These are phyloP conservation scores for Aphanoascus verrucosus DNA, from an alignment of 2,329 filamentous ascomycete species.

Conservation along the genomic window DNA sequence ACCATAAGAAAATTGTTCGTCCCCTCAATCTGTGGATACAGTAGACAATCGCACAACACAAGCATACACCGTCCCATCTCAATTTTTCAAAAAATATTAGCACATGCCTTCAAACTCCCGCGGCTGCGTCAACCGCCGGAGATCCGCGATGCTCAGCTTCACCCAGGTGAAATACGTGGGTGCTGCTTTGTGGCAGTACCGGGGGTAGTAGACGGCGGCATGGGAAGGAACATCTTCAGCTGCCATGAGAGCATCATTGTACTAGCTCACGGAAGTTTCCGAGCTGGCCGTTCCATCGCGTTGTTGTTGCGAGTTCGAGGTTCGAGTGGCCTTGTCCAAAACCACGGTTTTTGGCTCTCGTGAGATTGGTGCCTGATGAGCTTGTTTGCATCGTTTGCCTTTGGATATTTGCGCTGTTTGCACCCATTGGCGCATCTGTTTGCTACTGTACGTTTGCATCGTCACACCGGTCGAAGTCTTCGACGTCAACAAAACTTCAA, in stretches of 20 bases:
- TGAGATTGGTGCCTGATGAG: no score
- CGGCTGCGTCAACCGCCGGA: constrained; percentile 42
- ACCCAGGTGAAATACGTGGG: constrained; percentile 55
- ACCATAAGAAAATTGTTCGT: no score
- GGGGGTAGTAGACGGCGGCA: constrained; percentile 41
- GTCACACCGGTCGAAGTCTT: no score
- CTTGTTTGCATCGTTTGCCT: no score
- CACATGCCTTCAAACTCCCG: constrained; percentile 41
- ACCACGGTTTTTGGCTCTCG: no score
- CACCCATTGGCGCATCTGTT: no score
- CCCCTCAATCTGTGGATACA: no score
- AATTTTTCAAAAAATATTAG: not conserved
- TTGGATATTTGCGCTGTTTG: no score
- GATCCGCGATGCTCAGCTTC: constrained; percentile 47
- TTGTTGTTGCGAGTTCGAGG: not conserved
- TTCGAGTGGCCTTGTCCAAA: no score
- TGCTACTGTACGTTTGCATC: no score
- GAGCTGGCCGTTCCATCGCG: not conserved
- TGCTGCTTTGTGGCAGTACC: constrained; percentile 49
- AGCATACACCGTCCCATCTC: not conserved
- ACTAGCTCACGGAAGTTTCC: not conserved
- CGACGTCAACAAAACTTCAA: no score
- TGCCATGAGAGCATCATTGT: constrained; percentile 4
- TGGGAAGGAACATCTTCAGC: not conserved
- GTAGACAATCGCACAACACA: not conserved